Conservation (phyloP, 352 stramenopile species). For the Phytophthora pinifolia region DNA sequence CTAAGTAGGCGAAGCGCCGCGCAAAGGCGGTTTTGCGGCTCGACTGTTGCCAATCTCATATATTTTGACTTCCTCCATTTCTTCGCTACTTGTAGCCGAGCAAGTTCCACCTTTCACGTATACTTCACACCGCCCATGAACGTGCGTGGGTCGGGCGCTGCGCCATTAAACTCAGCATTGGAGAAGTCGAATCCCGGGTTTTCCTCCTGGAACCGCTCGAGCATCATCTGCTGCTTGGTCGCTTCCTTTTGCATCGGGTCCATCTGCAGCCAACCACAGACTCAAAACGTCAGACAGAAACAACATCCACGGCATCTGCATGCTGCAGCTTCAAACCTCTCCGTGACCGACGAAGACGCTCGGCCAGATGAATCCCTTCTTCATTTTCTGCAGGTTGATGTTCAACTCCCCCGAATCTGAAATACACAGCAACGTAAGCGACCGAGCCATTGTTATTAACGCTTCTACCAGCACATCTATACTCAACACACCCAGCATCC, state of each 20-base stretch:
- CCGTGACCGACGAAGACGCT: constrained; percentile 87
- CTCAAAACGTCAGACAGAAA: background rate
- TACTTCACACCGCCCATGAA: constrained; percentile 98
- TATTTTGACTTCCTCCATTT: constrained; percentile 15
- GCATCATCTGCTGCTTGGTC: constrained; percentile 96
- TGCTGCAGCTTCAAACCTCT: constrained; percentile 39
- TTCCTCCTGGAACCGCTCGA: constrained; percentile 98
- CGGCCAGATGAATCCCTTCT: constrained; percentile 94
- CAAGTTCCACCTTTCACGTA: constrained; percentile 31
- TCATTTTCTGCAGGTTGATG: constrained; percentile 96
- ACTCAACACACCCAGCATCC: constrained; percentile 86
- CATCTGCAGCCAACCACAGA: constrained; percentile 40
- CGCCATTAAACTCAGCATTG: constrained; percentile 96
- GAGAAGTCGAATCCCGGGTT: constrained; percentile 99
- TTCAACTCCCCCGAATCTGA: constrained; percentile 87
- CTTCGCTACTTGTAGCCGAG: background rate
- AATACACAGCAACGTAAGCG: background rate
- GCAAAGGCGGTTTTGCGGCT: constrained; percentile 15
- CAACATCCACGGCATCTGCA: background rate
- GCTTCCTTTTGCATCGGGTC: constrained; percentile 92
- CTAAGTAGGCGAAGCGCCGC: constrained; percentile 6
- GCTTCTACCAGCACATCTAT: background rate
- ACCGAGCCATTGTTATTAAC: no score
- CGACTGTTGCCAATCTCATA: constrained; percentile 20
- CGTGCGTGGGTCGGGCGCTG: constrained; percentile 93